Evolutionary conservation across 2,329 filamentous ascomycete species (phyloP).

Genomic region (Fusarium irregulare): DNA sequence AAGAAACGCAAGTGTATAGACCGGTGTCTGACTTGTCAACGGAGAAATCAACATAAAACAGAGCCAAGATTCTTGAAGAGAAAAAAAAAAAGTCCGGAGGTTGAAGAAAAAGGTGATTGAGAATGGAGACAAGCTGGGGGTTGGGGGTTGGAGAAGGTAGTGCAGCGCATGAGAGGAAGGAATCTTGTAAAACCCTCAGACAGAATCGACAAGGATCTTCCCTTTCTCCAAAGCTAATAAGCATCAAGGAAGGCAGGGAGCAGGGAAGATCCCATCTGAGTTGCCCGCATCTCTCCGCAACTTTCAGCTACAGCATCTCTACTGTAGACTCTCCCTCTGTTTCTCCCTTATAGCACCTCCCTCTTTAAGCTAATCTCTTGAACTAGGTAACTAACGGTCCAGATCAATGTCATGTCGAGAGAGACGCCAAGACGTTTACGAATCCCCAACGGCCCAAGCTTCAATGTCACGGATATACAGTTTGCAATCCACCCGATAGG

Average conservation of each 20-base stretch:
- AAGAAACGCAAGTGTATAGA: neutral
- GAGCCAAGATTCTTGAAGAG: neutral
- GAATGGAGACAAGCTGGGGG: slow-evolving; percentile 27
- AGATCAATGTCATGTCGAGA: neutral
- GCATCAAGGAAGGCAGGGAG: slow-evolving; percentile 21
- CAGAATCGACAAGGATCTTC: slow-evolving; percentile 5
- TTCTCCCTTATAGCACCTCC: slow-evolving; percentile 28
- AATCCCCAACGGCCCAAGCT: slow-evolving; percentile 9
- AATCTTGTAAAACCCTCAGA: slow-evolving; percentile 21
- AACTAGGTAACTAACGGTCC: no score
- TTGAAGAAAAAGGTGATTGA: slow-evolving; percentile 23
- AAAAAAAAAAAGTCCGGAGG: slow-evolving; percentile 15
- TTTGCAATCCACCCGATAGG: slow-evolving; percentile 3
- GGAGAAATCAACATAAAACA: neutral
- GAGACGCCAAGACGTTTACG: slow-evolving; percentile 11
- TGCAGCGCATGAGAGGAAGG: neutral
- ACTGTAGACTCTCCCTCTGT: neutral
- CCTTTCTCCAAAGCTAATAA: slow-evolving; percentile 34
- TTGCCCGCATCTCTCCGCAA: neutral
- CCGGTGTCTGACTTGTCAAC: neutral
- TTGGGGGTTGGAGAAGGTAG: slow-evolving; percentile 18
- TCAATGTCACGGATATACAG: neutral
- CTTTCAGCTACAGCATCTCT: neutral
- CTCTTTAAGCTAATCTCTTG: neutral
- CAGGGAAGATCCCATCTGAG: slow-evolving; percentile 25